A percentile compares a stretch with the other conserved stretches of the same genome.
These are phyloP conservation scores for Microdochium nivale DNA, from an alignment of 2,329 filamentous ascomycete genomes.

Conservation along the genomic window DNA sequence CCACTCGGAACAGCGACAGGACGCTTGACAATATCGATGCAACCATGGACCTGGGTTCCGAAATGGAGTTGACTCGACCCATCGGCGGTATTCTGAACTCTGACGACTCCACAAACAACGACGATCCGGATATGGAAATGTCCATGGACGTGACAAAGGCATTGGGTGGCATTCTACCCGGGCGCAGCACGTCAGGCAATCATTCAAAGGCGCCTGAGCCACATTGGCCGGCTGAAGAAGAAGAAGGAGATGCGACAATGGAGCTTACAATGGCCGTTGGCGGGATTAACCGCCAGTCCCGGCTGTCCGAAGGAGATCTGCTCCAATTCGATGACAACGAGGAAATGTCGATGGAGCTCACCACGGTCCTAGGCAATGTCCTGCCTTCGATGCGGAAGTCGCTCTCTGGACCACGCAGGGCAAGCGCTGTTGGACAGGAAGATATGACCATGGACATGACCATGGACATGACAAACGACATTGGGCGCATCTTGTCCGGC, in stretches of 20 bases:
- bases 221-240: conserved; percentile 40
- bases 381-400: conserved; percentile 25
- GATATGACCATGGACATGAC: conserved; percentile 29
- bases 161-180: conserved; percentile 67
- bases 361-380: conserved; percentile 53
- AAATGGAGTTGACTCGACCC: conserved; percentile 48
- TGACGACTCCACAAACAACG: conserved; percentile 28
- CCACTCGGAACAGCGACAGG: conserved; percentile 37
- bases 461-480: conserved; percentile 57
- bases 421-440: conserved; percentile 26
- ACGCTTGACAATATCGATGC: conserved; percentile 13
- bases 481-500: conserved; percentile 44
- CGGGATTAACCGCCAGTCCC: conserved; percentile 42
- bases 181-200: conserved; percentile 10
- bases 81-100: conserved; percentile 43
- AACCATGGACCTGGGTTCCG: conserved; percentile 21
- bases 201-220: conserved; percentile 12
- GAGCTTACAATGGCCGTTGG: conserved; percentile 76
- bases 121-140: conserved; percentile 56
- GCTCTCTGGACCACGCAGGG: conserved; percentile 14
- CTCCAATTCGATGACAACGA: conserved; percentile 42
- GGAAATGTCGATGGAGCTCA: conserved; percentile 75
- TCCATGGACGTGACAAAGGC: conserved; percentile 91
- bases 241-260: conserved; percentile 67
- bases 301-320: conserved; percentile 18